Percentiles rank a stretch among this genome's conserved stretches.
Conservation (phyloP, 495 filamentous ascomycete species). For the Aspergillus taichungensis region DNA sequence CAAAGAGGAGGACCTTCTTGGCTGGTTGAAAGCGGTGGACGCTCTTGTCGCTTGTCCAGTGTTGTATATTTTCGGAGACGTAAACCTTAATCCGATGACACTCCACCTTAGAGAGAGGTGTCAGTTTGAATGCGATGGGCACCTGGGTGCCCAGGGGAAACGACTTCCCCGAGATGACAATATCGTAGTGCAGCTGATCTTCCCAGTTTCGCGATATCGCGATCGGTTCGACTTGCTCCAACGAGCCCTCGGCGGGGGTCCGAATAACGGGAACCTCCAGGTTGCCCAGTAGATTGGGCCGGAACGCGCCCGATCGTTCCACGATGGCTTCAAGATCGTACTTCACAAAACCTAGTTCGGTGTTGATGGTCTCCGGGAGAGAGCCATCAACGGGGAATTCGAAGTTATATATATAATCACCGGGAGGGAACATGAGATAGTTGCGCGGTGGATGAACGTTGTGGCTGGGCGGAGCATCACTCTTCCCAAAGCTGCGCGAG, state of each 20-base stretch:
- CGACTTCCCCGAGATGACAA: constrained; percentile 97
- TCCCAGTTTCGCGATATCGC: constrained; percentile 97
- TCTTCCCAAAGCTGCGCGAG: constrained; percentile 80
- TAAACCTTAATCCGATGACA: constrained; percentile 94
- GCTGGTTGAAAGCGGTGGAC: constrained; percentile 80
- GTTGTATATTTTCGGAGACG: constrained; percentile 90
- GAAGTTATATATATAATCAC: constrained; percentile 90
- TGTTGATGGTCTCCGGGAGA: constrained; percentile 82
- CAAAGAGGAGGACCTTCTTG: constrained; percentile 78
- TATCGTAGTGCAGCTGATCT: constrained; percentile 96
- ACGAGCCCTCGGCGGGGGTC: constrained; percentile 79
- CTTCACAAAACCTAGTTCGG: constrained; percentile 78
- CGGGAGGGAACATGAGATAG: constrained; percentile 81
- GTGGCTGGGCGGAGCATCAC: constrained; percentile 51
- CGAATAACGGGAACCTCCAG: constrained; percentile 84
- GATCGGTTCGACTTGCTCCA: constrained; percentile 93
- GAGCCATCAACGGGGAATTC: constrained; percentile 90
- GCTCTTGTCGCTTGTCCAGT: constrained; percentile 79
- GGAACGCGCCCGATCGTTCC: constrained; percentile 86
- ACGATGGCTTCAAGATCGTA: constrained; percentile 86
- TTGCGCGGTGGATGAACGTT: constrained; percentile 68
- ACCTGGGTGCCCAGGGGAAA: constrained; percentile 90
- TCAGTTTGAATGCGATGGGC: constrained; percentile 95
- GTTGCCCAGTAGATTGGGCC: constrained; percentile 74
- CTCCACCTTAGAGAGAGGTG: constrained; percentile 90